Conservation (phyloP, 2,329 filamentous ascomycete species). For the Paradendryphiella salina region DNA sequence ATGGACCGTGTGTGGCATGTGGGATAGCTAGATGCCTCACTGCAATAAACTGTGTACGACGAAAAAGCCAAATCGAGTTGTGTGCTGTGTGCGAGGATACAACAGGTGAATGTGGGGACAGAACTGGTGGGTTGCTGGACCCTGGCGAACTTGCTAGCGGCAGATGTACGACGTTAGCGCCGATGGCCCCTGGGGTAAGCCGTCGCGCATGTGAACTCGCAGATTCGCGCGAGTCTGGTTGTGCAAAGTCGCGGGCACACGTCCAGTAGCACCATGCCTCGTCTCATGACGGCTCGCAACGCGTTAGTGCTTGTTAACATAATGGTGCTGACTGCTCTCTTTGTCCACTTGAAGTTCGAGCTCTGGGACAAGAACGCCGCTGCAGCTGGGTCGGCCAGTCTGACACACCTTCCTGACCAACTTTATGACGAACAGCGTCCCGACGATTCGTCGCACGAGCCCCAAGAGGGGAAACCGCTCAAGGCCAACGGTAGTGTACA, state of each 20-base stretch:
- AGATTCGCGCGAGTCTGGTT: constrained; percentile 5
- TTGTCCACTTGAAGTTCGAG: constrained; percentile 38
- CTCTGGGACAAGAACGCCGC: constrained; percentile 26
- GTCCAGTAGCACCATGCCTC: constrained; percentile 30
- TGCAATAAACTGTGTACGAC: background rate
- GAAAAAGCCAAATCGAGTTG: background rate
- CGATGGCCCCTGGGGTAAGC: constrained; percentile 5
- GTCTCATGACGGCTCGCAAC: constrained; percentile 35
- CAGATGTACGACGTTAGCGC: constrained; percentile 8
- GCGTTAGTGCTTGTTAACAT: constrained; percentile 29
- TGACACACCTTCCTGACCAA: constrained; percentile 21
- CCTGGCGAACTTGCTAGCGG: constrained; percentile 1
- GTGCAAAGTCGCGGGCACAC: constrained; percentile 5
- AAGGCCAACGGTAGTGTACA: constrained; percentile 17
- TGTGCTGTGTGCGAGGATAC: background rate
- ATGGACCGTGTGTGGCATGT: background rate
- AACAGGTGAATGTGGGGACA: background rate
- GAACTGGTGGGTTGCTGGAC: background rate
- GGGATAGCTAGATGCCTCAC: background rate
- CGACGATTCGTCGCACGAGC: constrained; percentile 7
- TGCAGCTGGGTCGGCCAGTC: constrained; percentile 13
- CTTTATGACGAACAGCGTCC: constrained; percentile 17
- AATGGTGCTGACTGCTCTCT: constrained; percentile 30
- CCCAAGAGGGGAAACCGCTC: constrained; percentile 13
- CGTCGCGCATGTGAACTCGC: constrained; percentile 1